A percentile compares a stretch with the other conserved stretches of the same genome.
These are phyloP conservation scores for Diutina rugosa DNA, from an alignment of 1,139 yeast genomes.

Conservation along the genomic window DNA sequence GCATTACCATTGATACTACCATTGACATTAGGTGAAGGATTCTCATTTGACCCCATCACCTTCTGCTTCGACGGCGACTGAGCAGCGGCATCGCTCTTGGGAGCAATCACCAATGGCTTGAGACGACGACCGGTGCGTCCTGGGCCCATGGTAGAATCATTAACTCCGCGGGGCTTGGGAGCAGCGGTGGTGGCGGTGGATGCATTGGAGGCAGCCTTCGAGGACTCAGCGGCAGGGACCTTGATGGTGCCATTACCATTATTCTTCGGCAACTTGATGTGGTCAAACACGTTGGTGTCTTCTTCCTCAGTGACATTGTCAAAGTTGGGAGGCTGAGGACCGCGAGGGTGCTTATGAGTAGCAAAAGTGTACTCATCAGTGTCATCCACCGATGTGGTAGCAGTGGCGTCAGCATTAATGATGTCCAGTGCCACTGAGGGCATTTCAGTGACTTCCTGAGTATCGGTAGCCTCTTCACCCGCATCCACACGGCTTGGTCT, in stretches of 20 bases:
- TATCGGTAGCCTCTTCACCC: neutral
- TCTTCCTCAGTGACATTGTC: neutral
- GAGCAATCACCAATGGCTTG: neutral
- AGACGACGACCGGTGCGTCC: neutral
- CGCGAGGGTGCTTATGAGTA: neutral
- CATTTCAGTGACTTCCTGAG: neutral
- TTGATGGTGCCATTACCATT: neutral
- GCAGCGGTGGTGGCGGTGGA: neutral
- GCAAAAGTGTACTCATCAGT: conserved; percentile 1
- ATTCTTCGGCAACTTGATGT: conserved; percentile 25
- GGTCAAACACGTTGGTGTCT: conserved; percentile 19
- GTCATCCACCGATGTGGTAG: neutral
- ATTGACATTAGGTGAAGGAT: neutral
- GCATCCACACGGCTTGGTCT: neutral
- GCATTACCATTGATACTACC: neutral
- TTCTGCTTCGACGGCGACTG: neutral
- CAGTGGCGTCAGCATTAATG: neutral
- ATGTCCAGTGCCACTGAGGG: neutral
- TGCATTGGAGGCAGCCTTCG: neutral
- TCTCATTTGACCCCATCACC: neutral
- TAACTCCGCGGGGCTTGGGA: neutral
- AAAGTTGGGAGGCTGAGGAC: neutral
- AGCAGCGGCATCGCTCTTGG: neutral
- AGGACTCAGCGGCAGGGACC: no score
- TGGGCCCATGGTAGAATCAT: neutral